These are phyloP conservation scores for Fusarium humuli DNA, from an alignment of 2,329 filamentous ascomycete species.

Conservation along the genomic window DNA sequence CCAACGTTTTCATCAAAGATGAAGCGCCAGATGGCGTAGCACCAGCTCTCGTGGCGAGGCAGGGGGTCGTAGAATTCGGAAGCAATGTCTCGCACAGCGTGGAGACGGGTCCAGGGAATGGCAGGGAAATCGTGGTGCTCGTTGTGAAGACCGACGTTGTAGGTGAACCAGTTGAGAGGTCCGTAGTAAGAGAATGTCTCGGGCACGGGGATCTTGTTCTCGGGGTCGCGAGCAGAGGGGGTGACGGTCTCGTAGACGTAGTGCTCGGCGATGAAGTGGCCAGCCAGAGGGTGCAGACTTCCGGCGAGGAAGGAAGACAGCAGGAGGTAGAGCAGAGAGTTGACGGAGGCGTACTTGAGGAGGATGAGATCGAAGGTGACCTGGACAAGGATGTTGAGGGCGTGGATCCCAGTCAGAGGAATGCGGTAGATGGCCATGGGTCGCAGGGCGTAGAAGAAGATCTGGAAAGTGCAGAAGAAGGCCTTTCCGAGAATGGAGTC, in stretches of 20 bases:
- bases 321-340: slow-evolving; percentile 83
- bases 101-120: slow-evolving; percentile 91
- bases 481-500: slow-evolving; percentile 96
- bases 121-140: slow-evolving; percentile 99
- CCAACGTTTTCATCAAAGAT: slow-evolving; percentile 91
- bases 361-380: slow-evolving; percentile 80
- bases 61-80: slow-evolving; percentile 92
- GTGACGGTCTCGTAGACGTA: slow-evolving; percentile 80
- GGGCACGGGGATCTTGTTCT: slow-evolving; percentile 75
- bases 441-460: slow-evolving; percentile 96
- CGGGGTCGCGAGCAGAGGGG: slow-evolving; percentile 65
- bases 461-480: slow-evolving; percentile 99
- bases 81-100: slow-evolving; percentile 80
- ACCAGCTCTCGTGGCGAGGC: slow-evolving; percentile 90
- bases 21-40: slow-evolving; percentile 94
- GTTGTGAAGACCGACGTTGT: slow-evolving; percentile 98
- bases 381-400: slow-evolving; percentile 83
- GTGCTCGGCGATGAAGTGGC: slow-evolving; percentile 99
- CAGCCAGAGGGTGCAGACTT: slow-evolving; percentile 91
- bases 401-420: slow-evolving; percentile 86
- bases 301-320: slow-evolving; percentile 93
- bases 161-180: slow-evolving; percentile 88
- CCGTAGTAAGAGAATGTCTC: slow-evolving; percentile 99
- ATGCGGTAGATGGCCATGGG: slow-evolving; percentile 95
- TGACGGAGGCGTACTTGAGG: slow-evolving; percentile 68